These are phyloP conservation scores for Penicillium sp. DNA, from an alignment of 2,329 filamentous ascomycete species.

Conservation along the genomic window DNA sequence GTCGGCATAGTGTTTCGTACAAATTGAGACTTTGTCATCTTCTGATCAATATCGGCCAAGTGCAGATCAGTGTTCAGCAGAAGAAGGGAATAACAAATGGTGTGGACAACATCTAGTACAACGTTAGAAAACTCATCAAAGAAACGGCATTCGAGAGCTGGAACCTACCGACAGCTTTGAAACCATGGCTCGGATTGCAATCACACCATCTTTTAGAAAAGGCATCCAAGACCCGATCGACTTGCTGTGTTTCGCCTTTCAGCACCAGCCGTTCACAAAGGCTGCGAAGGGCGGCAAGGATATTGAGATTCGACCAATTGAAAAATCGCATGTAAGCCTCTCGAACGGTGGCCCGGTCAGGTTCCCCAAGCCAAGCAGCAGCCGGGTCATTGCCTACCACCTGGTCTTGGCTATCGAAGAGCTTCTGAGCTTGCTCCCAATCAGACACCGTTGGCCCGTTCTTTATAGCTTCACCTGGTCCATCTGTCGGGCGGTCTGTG, in stretches of 20 bases:
- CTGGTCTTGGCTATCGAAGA: conserved; percentile 77
- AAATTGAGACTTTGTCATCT: conserved; percentile 94
- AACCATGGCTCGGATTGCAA: conserved; percentile 89
- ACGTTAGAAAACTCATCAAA: not conserved
- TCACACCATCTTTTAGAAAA: conserved; percentile 89
- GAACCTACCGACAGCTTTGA: conserved; percentile 74
- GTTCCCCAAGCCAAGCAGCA: conserved; percentile 77
- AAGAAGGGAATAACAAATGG: conserved; percentile 93
- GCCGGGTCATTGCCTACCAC: conserved; percentile 76
- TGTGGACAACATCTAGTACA: conserved; percentile 82
- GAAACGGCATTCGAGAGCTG: not conserved
- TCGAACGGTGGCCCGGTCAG: conserved; percentile 54
- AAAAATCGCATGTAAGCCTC: conserved; percentile 90
- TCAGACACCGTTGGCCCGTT: conserved; percentile 60
- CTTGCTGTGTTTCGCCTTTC: conserved; percentile 91
- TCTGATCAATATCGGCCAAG: conserved; percentile 87
- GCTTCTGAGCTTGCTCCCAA: conserved; percentile 70
- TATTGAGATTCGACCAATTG: conserved; percentile 77
- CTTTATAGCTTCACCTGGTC: conserved; percentile 17
- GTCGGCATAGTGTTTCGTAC: conserved; percentile 95
- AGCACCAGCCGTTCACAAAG: conserved; percentile 79
- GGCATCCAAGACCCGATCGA: conserved; percentile 87
- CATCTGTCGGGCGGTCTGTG: conserved; percentile 18
- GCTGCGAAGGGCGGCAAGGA: conserved; percentile 72
- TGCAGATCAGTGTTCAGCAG: conserved; percentile 95